Percentiles rank a stretch among this genome's conserved stretches.
phyloP scores from a whole-genome alignment of 2,329 filamentous ascomycete species.

The Podosphaera fusca region DNA sequence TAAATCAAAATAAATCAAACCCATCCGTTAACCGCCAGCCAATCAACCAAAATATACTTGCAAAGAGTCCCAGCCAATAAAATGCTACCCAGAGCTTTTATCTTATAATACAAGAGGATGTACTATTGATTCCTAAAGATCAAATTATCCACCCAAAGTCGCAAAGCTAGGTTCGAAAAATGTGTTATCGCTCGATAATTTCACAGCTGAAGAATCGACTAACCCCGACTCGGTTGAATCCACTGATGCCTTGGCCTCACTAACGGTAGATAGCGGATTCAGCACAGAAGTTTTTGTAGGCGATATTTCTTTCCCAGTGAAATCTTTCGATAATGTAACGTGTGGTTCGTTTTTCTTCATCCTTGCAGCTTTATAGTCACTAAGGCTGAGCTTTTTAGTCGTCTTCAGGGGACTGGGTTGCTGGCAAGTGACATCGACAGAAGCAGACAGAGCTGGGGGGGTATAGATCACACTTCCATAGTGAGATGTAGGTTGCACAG shows the following conservation, averaged over 20 bases:
- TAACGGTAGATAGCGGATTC: constrained; percentile 18
- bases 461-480: constrained; percentile 21
- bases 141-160: no score
- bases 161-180: no score
- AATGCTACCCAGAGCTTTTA: no score
- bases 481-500: constrained; percentile 24
- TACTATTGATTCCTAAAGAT: no score
- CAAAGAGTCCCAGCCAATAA: no score
- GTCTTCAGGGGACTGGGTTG: constrained; percentile 34
- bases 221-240: constrained; percentile 15
- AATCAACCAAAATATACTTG: no score
- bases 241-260: constrained; percentile 20
- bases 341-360: constrained; percentile 16
- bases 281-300: constrained; percentile 15
- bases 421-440: constrained; percentile 21
- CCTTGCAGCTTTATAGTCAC: constrained; percentile 36
- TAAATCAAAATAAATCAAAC: no score
- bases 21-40: no score
- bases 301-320: constrained; percentile 11
- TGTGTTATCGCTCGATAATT: constrained; percentile 3
- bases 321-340: constrained; percentile 7
- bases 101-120: no score
- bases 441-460: constrained; percentile 22
- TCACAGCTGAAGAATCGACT: constrained; percentile 16
- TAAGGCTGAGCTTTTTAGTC: constrained; percentile 39